Evolutionary conservation across 352 stramenopile species (phyloP).

Genomic region (Thalassiosira exigua): DNA sequence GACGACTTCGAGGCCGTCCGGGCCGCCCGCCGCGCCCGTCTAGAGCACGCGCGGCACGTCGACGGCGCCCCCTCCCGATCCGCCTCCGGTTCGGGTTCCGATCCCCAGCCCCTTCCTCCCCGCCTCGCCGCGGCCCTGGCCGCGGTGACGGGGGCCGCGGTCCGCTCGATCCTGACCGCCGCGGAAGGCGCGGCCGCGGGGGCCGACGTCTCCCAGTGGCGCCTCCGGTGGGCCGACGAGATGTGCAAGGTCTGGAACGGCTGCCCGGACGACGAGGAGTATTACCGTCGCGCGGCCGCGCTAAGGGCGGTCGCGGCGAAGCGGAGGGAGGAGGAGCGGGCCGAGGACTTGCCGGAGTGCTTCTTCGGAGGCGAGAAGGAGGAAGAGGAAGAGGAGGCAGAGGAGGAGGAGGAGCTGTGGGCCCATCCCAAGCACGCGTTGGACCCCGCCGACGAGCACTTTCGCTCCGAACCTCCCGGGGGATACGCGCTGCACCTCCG

Average conservation of each 20-base stretch:
- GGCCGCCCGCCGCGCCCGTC: constrained; percentile 41
- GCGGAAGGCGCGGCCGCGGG: constrained; percentile 71
- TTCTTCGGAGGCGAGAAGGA: neutral
- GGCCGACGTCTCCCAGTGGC: constrained; percentile 78
- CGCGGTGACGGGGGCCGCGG: constrained; percentile 70
- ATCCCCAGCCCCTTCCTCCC: constrained; percentile 51
- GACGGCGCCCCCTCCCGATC: constrained; percentile 3
- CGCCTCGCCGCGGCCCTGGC: constrained; percentile 74
- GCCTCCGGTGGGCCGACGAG: constrained; percentile 76
- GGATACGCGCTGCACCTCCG: constrained; percentile 89
- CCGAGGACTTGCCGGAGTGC: neutral
- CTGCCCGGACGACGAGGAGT: constrained; percentile 64
- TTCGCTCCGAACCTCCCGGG: constrained; percentile 54
- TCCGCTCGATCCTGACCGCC: constrained; percentile 67
- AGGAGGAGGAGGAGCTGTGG: constrained; percentile 11
- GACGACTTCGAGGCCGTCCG: constrained; percentile 76
- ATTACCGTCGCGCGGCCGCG: constrained; percentile 48
- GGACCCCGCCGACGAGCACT: constrained; percentile 48
- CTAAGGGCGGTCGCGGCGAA: constrained; percentile 8
- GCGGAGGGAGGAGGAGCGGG: neutral
- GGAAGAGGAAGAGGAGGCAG: neutral
- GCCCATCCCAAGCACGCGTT: constrained; percentile 58
- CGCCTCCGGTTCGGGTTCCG: neutral
- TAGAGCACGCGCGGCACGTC: constrained; percentile 42
- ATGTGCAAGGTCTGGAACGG: constrained; percentile 72